A percentile compares a stretch with the other conserved stretches of the same genome.
phyloP scores from a whole-genome alignment of 495 filamentous ascomycete genomes.

The Hyaloscypha variabilis region DNA sequence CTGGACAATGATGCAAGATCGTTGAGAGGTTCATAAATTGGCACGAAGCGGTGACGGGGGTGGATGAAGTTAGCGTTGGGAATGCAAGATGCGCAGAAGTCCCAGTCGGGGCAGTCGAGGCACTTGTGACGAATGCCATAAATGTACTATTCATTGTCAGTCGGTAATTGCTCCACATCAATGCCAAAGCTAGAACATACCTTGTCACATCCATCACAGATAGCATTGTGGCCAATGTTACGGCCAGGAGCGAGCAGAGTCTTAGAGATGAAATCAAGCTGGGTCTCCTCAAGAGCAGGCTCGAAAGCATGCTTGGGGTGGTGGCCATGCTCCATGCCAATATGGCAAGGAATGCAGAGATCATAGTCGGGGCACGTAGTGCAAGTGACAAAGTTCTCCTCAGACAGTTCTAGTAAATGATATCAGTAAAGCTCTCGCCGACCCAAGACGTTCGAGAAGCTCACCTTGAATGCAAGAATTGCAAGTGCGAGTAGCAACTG shows the following conservation, averaged over 20 bases:
- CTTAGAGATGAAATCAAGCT: constrained; percentile 55
- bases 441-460: constrained; percentile 23
- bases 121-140: constrained; percentile 95
- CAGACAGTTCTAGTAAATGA: constrained; percentile 61
- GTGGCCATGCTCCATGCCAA: constrained; percentile 81
- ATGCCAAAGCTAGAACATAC: constrained; percentile 11
- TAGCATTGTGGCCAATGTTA: constrained; percentile 77
- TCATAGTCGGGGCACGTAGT: constrained; percentile 86
- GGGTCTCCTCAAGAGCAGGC: constrained; percentile 58
- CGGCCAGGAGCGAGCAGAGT: constrained; percentile 79
- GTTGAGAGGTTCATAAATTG: constrained; percentile 78
- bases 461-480: constrained; percentile 85
- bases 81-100: constrained; percentile 86
- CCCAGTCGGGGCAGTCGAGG: constrained; percentile 95
- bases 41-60: constrained; percentile 85
- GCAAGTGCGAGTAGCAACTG: constrained; percentile 73
- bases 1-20: constrained; percentile 42
- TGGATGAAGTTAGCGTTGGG: constrained; percentile 67
- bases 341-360: constrained; percentile 82
- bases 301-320: constrained; percentile 86
- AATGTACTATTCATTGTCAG: constrained; percentile 57
- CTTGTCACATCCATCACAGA: constrained; percentile 94
- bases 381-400: constrained; percentile 84
- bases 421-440: constrained; percentile 13
- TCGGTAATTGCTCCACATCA: constrained; percentile 34